Percentiles rank a stretch among this genome's conserved stretches.
These are phyloP conservation scores for Saccharum officinarum DNA, from an alignment of 176 grass and related monocot genomes.

Conservation along the genomic window DNA sequence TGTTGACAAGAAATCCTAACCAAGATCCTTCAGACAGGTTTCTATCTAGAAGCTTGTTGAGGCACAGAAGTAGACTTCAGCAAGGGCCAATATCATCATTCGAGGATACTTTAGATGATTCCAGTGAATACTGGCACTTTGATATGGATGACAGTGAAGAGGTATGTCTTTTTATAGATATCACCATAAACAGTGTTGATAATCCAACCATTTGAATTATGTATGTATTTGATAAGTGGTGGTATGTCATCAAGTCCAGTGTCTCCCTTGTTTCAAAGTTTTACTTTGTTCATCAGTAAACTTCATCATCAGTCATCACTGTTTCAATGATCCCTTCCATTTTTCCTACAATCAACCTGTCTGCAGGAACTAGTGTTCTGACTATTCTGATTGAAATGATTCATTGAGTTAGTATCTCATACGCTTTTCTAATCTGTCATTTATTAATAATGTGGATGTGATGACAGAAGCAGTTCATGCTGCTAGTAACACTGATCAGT, in stretches of 20 bases:
- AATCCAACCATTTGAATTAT: background rate
- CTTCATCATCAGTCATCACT: background rate
- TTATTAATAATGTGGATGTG: slow-evolving; percentile 8
- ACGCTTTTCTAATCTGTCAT: background rate
- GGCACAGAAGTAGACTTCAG: slow-evolving; percentile 21
- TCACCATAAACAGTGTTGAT: background rate
- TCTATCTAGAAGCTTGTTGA: slow-evolving; percentile 22
- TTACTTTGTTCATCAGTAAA: background rate
- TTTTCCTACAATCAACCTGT: background rate
- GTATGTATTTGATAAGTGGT: background rate
- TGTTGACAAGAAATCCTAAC: background rate
- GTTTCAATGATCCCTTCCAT: background rate
- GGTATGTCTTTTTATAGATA: slow-evolving; percentile 42
- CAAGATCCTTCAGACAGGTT: slow-evolving; percentile 17
- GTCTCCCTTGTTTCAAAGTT: background rate
- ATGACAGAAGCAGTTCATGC: background rate
- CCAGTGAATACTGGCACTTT: slow-evolving; percentile 35
- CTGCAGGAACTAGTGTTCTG: background rate
- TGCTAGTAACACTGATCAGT: background rate
- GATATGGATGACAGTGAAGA: slow-evolving; percentile 50
- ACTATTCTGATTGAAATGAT: background rate
- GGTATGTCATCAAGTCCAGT: background rate
- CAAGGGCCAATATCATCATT: slow-evolving; percentile 17
- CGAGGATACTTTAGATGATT: slow-evolving; percentile 37
- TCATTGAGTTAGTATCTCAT: background rate